Percentiles rank a stretch among this genome's conserved stretches.
Evolutionary conservation across 1,139 yeast species (phyloP).

Genomic region (Lipomyces yarrowii): DNA sequence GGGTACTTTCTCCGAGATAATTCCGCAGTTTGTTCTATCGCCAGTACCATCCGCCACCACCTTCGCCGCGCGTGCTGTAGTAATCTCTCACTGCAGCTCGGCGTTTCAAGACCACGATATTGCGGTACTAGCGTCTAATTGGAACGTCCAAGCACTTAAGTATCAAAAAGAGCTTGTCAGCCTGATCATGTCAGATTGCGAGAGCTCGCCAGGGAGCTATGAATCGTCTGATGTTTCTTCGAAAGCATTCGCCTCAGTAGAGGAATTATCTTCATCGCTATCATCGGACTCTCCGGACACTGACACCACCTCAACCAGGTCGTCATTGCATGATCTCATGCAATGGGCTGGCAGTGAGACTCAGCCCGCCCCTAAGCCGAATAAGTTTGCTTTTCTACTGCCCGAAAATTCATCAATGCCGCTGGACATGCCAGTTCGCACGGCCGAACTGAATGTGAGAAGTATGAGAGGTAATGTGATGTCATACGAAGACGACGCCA

Average conservation of each 20-base stretch:
- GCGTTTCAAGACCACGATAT: constrained; percentile 4
- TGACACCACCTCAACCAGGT: background rate
- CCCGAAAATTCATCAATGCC: constrained; percentile 13
- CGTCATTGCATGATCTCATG: background rate
- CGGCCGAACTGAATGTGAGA: background rate
- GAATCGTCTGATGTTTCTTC: background rate
- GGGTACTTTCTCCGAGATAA: constrained; percentile 2
- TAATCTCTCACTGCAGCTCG: constrained; percentile 15
- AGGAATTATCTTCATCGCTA: background rate
- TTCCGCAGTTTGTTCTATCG: constrained; percentile 19
- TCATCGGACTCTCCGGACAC: background rate
- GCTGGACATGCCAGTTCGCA: background rate
- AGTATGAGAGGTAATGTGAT: constrained; percentile 17
- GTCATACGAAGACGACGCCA: constrained; percentile 17
- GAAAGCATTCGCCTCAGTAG: background rate
- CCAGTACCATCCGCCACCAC: constrained; percentile 13
- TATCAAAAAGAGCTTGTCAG: constrained; percentile 16
- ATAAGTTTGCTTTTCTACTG: background rate
- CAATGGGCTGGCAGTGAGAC: constrained; percentile 13
- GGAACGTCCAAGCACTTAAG: constrained; percentile 17
- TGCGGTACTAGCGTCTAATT: constrained; percentile 12
- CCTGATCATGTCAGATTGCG: background rate
- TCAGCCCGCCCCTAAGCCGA: constrained; percentile 7
- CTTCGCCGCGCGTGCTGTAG: constrained; percentile 16
- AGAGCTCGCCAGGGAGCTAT: background rate